Percentiles rank a stretch among this genome's conserved stretches.
These are phyloP conservation scores for Cornus florida DNA, from an alignment of 148 eudicot species.

Conservation along the genomic window DNA sequence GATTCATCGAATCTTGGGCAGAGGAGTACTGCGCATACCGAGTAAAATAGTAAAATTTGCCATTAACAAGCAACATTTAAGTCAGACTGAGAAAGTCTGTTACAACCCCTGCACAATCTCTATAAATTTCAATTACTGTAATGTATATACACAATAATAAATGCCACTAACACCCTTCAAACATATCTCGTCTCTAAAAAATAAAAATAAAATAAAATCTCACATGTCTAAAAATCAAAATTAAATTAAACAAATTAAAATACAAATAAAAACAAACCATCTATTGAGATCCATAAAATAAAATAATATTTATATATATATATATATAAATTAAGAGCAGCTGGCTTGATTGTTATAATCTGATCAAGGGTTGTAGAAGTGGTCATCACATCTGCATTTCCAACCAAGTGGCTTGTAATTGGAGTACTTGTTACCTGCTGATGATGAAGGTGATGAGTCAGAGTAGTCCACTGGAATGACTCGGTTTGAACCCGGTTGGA, in stretches of 20 bases:
- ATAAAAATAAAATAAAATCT: no score
- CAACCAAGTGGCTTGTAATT: slow-evolving; percentile 97
- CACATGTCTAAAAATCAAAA: background rate
- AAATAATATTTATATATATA: no score
- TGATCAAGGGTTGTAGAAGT: slow-evolving; percentile 63
- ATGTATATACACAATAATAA: background rate
- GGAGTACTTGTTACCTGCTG: slow-evolving; percentile 55
- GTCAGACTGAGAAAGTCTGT: slow-evolving; percentile 8
- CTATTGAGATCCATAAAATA: background rate
- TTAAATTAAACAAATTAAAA: background rate
- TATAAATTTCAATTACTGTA: background rate
- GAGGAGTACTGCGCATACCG: background rate
- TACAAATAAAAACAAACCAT: background rate
- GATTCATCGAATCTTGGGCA: background rate
- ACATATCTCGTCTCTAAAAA: background rate
- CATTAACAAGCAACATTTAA: slow-evolving; percentile 6
- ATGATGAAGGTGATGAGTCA: slow-evolving; percentile 19
- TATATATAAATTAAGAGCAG: background rate
- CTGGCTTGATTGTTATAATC: background rate
- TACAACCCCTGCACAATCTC: slow-evolving; percentile 12
- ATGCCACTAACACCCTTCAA: background rate
- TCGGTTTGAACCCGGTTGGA: slow-evolving; percentile 12
- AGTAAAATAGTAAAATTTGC: background rate
- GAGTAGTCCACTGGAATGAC: slow-evolving; percentile 14
- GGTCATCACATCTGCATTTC: slow-evolving; percentile 74